Evolutionary conservation across 2,329 filamentous ascomycete genomes (phyloP), one percentile per base, ranked within the genome.

Genomic region (Xylariaceae sp.): DNA sequence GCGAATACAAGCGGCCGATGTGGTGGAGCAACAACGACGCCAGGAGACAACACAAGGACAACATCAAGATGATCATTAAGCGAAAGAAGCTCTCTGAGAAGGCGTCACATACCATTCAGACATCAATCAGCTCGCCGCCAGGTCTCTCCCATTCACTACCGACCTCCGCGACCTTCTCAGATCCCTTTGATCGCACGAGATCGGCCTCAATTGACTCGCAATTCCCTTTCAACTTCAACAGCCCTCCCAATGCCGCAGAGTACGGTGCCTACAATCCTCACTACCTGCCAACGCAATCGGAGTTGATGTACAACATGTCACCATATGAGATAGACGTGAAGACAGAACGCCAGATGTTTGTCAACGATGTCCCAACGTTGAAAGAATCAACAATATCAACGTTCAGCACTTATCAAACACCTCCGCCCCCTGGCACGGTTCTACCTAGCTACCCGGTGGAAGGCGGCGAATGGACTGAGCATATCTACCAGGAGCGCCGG

Each of bases 41-140:
- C 65, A 81, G 94, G 60, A 83, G 86, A 62, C 75, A 85, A 49
- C 90, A 96, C 69, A 99, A 97, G 75, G 94, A 97, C 67, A 76
- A 86, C 60, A 95, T 99, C 78, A 99, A 99, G 80, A 86, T 87
- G 71, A 89, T 92, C 71, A 97, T 99, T 77, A 96, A 96, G 82
- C 83, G 86, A 67, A 97, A 94, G 67, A 97, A 97, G 81, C 79
- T 95, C 59, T 85, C 85, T 22, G 92, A 96, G 73, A 96, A 96
- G 82, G 77, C 82, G 45, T 78, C 83, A 45, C 72, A 77, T 62
- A 74, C 73, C 40, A 75, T 81, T 48, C 75, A 77, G 56, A 77
- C 76, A 47, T 75, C 78, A 38, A 72, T 80, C 59, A 75, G 81
- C 68, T 88, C 88, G 48, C 89, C 89, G 57, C 87, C 87, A 10